Conservation (phyloP, 306 rosid species). For the Rosa lucieae region DNA sequence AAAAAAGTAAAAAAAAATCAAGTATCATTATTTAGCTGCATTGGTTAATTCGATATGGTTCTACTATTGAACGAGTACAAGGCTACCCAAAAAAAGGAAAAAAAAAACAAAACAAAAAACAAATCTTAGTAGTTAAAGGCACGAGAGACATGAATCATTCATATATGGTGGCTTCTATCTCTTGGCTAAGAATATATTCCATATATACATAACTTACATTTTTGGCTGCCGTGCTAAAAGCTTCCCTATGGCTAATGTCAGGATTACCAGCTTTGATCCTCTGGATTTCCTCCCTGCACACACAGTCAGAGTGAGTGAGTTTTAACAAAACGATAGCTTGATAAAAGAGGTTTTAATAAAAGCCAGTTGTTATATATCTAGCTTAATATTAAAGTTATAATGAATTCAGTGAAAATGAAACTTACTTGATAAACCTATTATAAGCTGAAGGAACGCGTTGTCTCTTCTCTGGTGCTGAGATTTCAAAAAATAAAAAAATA, state of each 20-base stretch:
- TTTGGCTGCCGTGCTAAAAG: constrained; percentile 96
- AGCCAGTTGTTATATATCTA: background rate
- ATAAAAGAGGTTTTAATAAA: background rate
- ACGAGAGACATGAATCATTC: background rate
- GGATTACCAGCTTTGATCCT: constrained; percentile 96
- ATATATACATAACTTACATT: constrained; percentile 57
- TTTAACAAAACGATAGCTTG: background rate
- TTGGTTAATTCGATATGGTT: background rate
- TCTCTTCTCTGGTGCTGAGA: constrained; percentile 93
- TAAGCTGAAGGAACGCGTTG: constrained; percentile 99
- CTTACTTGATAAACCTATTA: constrained; percentile 94
- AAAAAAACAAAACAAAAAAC: background rate
- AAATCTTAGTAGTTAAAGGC: background rate
- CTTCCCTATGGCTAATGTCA: constrained; percentile 94
- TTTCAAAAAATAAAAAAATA: background rate
- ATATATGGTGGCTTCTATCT: background rate
- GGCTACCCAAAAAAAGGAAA: background rate
- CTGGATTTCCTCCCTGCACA: constrained; percentile 91
- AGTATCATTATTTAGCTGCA: background rate
- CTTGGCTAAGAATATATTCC: background rate
- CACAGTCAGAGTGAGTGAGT: background rate
- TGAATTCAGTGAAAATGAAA: background rate
- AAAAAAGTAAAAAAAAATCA: no score
- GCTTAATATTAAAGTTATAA: background rate
- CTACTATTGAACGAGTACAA: background rate